Percentiles rank a stretch among this genome's conserved stretches.
These are phyloP conservation scores for Colletotrichum abscissum DNA, from an alignment of 2,329 filamentous ascomycete species.

Conservation along the genomic window DNA sequence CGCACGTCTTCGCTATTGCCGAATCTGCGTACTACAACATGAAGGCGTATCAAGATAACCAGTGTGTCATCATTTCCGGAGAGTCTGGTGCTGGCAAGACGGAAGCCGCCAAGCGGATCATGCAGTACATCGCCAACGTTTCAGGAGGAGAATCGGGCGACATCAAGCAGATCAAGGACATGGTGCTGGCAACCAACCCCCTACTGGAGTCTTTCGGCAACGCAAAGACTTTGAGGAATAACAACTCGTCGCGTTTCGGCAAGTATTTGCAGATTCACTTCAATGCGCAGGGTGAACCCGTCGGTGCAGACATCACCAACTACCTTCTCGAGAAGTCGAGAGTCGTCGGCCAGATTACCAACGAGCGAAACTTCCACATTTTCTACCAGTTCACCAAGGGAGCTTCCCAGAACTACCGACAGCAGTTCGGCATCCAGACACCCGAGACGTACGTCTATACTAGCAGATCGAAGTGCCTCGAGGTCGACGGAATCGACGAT, in stretches of 20 bases:
- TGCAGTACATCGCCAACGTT: slow-evolving; percentile 99
- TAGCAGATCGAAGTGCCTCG: slow-evolving; percentile 91
- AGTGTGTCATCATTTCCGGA: slow-evolving; percentile 99
- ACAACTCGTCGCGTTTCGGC: slow-evolving; percentile 98
- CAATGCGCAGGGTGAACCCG: slow-evolving; percentile 88
- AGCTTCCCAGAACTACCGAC: slow-evolving; percentile 85
- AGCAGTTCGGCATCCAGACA: slow-evolving; percentile 89
- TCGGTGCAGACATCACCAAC: slow-evolving; percentile 98
- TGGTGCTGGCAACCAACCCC: slow-evolving; percentile 98
- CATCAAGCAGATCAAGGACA: slow-evolving; percentile 98
- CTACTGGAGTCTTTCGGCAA: slow-evolving; percentile 98
- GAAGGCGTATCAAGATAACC: slow-evolving; percentile 99
- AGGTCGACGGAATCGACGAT: slow-evolving; percentile 95
- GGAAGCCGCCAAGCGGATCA: slow-evolving; percentile 96
- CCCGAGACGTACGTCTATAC: slow-evolving; percentile 95
- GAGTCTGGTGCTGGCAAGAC: slow-evolving; percentile 99
- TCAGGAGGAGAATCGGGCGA: slow-evolving; percentile 87
- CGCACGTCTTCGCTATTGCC: slow-evolving; percentile 97
- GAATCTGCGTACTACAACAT: slow-evolving; percentile 99
- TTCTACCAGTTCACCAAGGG: slow-evolving; percentile 99
- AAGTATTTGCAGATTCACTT: slow-evolving; percentile 99
- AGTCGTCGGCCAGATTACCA: slow-evolving; percentile 93
- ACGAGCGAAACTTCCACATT: slow-evolving; percentile 99
- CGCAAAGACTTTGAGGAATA: slow-evolving; percentile 96
- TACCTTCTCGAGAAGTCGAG: slow-evolving; percentile 95